These are phyloP conservation scores for Podila minutissima DNA, from an alignment of 192 early-diverging fungal species.

Conservation along the genomic window DNA sequence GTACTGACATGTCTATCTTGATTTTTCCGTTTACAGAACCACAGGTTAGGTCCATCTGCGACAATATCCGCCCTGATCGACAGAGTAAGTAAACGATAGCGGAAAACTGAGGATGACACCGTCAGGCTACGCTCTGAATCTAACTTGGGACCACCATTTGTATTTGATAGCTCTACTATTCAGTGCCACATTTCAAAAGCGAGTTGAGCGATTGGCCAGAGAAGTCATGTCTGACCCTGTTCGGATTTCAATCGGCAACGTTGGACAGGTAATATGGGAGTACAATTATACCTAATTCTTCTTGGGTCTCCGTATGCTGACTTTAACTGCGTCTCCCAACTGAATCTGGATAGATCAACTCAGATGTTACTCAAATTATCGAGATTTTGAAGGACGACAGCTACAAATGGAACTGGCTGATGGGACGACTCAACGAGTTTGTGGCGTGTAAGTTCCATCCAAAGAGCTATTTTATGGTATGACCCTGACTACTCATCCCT, in stretches of 20 bases:
- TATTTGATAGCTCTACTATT: slow-evolving; percentile 69
- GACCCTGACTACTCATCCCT: no score
- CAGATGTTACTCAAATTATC: slow-evolving; percentile 78
- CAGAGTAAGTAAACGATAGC: slow-evolving; percentile 63
- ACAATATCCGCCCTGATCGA: slow-evolving; percentile 82
- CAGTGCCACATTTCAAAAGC: slow-evolving; percentile 81
- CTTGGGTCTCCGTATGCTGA: not conserved
- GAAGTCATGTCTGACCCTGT: slow-evolving; percentile 78
- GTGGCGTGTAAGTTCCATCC: slow-evolving; percentile 54
- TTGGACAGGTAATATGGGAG: slow-evolving; percentile 58
- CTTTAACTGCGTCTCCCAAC: not conserved
- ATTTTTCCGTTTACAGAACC: slow-evolving; percentile 57
- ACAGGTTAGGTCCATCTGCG: slow-evolving; percentile 82
- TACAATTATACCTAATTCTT: not conserved
- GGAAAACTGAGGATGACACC: not conserved
- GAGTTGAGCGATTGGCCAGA: slow-evolving; percentile 75
- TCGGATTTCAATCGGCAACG: slow-evolving; percentile 76
- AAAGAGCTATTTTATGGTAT: not conserved
- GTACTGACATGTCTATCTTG: not conserved
- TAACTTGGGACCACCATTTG: not conserved
- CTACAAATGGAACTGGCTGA: slow-evolving; percentile 83
- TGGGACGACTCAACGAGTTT: slow-evolving; percentile 61
- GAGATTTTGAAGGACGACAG: slow-evolving; percentile 70
- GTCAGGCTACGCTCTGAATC: not conserved
- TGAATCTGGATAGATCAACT: slow-evolving; percentile 59